Base-by-base conservation (phyloP, 2,329 filamentous ascomycete species). In the Bipolaris cookei region DNA sequence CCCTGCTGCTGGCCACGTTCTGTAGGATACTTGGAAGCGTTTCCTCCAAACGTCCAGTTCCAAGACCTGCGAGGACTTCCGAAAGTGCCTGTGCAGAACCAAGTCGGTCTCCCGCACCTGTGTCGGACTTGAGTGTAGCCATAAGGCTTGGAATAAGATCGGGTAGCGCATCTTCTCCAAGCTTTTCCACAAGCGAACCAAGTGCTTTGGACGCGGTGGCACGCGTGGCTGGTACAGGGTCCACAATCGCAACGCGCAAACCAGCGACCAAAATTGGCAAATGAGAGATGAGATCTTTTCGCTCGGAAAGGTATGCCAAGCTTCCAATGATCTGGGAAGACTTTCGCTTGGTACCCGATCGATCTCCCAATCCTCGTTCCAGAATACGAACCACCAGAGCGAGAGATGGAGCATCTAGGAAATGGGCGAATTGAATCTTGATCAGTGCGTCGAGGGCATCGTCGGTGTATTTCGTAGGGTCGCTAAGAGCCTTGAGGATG, bases 371-470 rank as follows among this genome's bases (percentile, higher is more conserved):
- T 57, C 95, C 95, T 74, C 96, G 90, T 78, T 99, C 93, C 34
- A 99, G 82, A 67, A 99, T 98, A 62, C 95, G 91, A 44, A 95
- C 96, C 62, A 99, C 92, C 51, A 99, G 85, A 18, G 95, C 95
- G 68, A 99, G 83, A 2, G 96, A 99, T 4, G 95, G 95, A 0
- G 96, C 91, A 77, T 99, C 95, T n/a, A 99, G 85, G 73, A 98
- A 99, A 78, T 99, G 95, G 13, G 97, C 88, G 74, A 99, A 99
- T 46, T 92, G 92, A n/a, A 99, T 91, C 79, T 97, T 97, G 81
- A 99, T 97, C 56, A 99, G 85, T 0, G 92, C 84, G 75, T 99
- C 94, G 58, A 99, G 82, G 14, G 95, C 95, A 65, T 96, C 91
- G 70, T 99, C 94, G 0, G 96, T 99, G 79, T 97, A 92, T 74